Evolutionary conservation across 2,329 filamentous ascomycete species (phyloP).

Genomic region (Phialophora verrucosa): DNA sequence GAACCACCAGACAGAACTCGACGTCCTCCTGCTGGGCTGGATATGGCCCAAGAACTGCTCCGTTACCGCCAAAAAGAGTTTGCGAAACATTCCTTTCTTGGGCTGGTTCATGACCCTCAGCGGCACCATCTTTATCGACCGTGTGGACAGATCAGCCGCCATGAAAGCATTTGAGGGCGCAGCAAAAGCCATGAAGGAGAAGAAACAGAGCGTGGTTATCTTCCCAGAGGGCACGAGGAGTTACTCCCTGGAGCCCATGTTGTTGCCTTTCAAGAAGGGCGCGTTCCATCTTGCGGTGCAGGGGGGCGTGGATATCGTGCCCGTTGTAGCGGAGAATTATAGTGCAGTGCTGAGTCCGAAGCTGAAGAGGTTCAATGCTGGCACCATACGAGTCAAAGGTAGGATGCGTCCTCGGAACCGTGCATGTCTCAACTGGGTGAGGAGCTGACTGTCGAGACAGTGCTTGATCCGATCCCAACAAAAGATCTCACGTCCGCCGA

Average conservation of each 20-base stretch:
- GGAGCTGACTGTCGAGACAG: constrained; percentile 49
- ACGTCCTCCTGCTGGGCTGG: constrained; percentile 86
- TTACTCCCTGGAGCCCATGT: constrained; percentile 77
- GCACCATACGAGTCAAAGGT: constrained; percentile 78
- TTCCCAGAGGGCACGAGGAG: constrained; percentile 84
- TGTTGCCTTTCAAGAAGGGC: constrained; percentile 98
- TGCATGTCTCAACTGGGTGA: neutral
- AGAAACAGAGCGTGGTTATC: constrained; percentile 66
- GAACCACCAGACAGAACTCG: constrained; percentile 96
- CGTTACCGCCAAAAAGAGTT: constrained; percentile 86
- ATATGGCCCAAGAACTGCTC: constrained; percentile 92
- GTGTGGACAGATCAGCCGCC: constrained; percentile 80
- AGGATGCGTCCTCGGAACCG: constrained; percentile 39
- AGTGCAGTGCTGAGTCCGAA: constrained; percentile 72
- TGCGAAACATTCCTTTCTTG: constrained; percentile 80
- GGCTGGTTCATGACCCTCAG: constrained; percentile 93
- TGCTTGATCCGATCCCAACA: constrained; percentile 81
- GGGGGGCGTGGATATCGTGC: constrained; percentile 90
- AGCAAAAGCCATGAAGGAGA: constrained; percentile 74
- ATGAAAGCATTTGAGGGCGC: constrained; percentile 84
- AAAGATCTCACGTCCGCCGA: constrained; percentile 73
- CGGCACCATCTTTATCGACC: constrained; percentile 94
- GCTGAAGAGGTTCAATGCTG: constrained; percentile 68
- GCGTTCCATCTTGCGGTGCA: constrained; percentile 96
- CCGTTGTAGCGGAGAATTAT: constrained; percentile 81